Evolutionary conservation across 768 basidiomycete genomes (phyloP).

Genomic region (Leccinellum albellum): DNA sequence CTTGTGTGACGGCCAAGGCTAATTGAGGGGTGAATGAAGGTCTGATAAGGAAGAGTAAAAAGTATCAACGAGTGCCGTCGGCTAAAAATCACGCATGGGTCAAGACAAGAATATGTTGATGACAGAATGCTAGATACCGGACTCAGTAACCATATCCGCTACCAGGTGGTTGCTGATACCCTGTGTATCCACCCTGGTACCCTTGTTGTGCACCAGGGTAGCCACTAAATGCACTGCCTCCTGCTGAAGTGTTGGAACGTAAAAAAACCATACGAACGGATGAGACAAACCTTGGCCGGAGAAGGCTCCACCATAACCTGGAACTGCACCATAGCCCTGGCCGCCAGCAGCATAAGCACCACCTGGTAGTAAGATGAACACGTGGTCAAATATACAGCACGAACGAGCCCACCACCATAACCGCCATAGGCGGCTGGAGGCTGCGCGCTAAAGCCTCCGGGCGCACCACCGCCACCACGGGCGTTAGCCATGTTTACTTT

Average conservation of each 20-base stretch:
- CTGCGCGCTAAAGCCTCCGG: constrained; percentile 20
- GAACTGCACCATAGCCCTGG: constrained; percentile 12
- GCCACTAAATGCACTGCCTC: constrained; percentile 10
- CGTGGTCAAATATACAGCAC: background rate
- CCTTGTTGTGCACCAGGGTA: constrained; percentile 20
- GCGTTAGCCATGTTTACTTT: constrained; percentile 85
- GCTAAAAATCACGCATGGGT: background rate
- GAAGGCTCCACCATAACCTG: constrained; percentile 27
- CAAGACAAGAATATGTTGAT: background rate
- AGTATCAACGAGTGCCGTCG: background rate
- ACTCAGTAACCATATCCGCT: constrained; percentile 29
- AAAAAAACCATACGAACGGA: background rate
- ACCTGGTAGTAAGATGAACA: constrained; percentile 19
- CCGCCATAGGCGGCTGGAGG: constrained; percentile 33
- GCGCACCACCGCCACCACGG: constrained; percentile 49
- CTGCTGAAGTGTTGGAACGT: constrained; percentile 2
- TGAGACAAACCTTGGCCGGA: constrained; percentile 9
- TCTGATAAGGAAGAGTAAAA: background rate
- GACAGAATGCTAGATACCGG: background rate
- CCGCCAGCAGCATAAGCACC: constrained; percentile 29
- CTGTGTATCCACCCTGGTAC: constrained; percentile 23
- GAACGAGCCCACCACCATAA: constrained; percentile 19
- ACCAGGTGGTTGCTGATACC: constrained; percentile 24
- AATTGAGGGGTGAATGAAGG: constrained; percentile 2
- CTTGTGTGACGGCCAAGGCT: background rate